Base-by-base conservation (phyloP, 805 yeast species). In the Cyberlindnera japonica region DNA sequence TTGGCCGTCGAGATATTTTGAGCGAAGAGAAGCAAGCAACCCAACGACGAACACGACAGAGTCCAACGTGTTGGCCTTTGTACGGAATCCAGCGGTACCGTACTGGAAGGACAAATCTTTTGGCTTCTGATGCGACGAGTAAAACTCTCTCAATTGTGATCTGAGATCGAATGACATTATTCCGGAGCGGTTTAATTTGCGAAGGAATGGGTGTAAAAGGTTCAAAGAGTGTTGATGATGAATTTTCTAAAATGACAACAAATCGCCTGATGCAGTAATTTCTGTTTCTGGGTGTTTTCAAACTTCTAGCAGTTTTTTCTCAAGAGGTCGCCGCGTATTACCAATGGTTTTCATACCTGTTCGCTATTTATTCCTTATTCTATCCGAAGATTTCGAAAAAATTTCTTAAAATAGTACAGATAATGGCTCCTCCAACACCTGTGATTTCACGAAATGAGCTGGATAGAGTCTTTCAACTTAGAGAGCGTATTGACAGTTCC, bases 31-130 rank as follows among this genome's bases (percentile, higher is more conserved):
- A 0, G 99, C 97, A 20, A 90, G 59, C 15, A 89, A 68, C 2
- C 96, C 96, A 14, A 84, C 88, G 6, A 91, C 73, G 61, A 78
- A 86, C 62, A 87, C 83, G 23, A 90, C 91, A 14, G 88, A 81
- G 57, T 87, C 95, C 49, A 91, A 66, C 14, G 71, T 62, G 16
- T 64, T 58, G 2, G 95, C 90, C 35, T 76, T 67, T 66, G 81
- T 81, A 44, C 99, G 76, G 66, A 93, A 93, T 8, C 99, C 99
- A 2, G 99, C 99, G 1, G 99, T 93, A n/a, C 99, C 99, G 55
- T 93, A 93, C 14, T 76, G 64, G 56, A 77, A 82, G 2, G 45
- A 40, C 25, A 63, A 48, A 18, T 52, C 60, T n/a, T 60, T 57
- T 1, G 81, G 78, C 41, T 75, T 77, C 21, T 58, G 53, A 24